phyloP scores from a whole-genome alignment of 192 early-diverging fungal genomes.

The Pilobolus umbonatus region DNA sequence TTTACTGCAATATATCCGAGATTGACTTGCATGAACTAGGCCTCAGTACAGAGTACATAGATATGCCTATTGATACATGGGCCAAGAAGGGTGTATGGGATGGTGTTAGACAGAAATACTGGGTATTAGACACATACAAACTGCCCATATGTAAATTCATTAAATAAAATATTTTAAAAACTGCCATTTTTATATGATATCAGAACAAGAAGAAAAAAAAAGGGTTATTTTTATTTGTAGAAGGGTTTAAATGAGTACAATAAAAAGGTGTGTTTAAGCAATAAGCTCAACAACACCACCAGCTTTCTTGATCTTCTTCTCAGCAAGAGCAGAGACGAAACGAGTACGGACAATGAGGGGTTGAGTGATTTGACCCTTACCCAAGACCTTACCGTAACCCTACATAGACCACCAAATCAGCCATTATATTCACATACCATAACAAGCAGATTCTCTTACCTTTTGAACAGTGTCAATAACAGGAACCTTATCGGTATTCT shows the following conservation, averaged over 20 bases:
- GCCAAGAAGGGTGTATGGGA: slow-evolving; percentile 83
- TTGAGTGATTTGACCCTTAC: slow-evolving; percentile 87
- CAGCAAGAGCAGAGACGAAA: slow-evolving; percentile 86
- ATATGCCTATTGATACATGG: slow-evolving; percentile 64
- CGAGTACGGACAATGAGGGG: slow-evolving; percentile 97
- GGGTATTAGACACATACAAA: slow-evolving; percentile 65
- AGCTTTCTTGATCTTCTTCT: slow-evolving; percentile 98
- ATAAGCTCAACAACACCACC: slow-evolving; percentile 79
- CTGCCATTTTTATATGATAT: background rate
- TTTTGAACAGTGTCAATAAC: slow-evolving; percentile 84
- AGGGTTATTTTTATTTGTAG: background rate
- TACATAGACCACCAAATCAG: slow-evolving; percentile 1
- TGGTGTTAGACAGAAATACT: slow-evolving; percentile 72
- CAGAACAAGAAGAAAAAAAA: background rate
- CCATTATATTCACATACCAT: background rate
- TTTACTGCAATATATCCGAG: slow-evolving; percentile 82
- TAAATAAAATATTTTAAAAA: slow-evolving; percentile 12
- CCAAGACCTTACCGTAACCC: slow-evolving; percentile 96
- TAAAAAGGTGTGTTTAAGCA: slow-evolving; percentile 37
- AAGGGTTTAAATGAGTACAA: background rate
- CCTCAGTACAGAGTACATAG: slow-evolving; percentile 65
- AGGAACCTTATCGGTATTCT: slow-evolving; percentile 85
- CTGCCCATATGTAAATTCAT: slow-evolving; percentile 68
- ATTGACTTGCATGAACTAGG: slow-evolving; percentile 79
- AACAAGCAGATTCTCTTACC: background rate